Percentiles rank a stretch among this genome's conserved stretches.
These are phyloP conservation scores for Penicillium goetzii DNA, from an alignment of 495 filamentous ascomycete species.

Conservation along the genomic window DNA sequence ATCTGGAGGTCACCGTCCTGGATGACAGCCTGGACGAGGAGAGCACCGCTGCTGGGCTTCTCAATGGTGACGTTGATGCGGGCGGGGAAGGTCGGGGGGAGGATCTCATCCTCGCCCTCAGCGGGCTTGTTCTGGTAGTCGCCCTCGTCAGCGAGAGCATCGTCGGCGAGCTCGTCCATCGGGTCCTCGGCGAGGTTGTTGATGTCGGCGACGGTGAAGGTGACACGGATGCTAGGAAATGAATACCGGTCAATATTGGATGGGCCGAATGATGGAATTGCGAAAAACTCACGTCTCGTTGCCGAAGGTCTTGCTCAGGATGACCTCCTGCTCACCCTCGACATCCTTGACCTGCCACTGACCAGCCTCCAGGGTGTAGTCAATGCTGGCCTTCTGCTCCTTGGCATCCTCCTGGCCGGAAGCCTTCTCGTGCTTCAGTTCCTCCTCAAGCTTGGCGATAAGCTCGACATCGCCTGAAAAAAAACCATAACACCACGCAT, in stretches of 20 bases:
- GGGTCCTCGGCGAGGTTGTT: conserved; percentile 67
- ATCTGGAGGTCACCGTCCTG: conserved; percentile 87
- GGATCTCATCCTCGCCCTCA: conserved; percentile 59
- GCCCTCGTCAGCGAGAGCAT: conserved; percentile 53
- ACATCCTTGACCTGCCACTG: conserved; percentile 71
- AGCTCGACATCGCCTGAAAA: conserved; percentile 51
- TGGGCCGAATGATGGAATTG: background rate
- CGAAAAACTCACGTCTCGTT: conserved; percentile 71
- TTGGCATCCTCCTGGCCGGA: conserved; percentile 44
- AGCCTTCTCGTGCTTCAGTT: conserved; percentile 52
- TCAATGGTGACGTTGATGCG: conserved; percentile 85
- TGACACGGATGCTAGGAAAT: conserved; percentile 73
- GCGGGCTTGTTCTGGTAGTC: conserved; percentile 57
- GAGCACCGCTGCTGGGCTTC: conserved; percentile 78
- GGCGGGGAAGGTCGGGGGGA: conserved; percentile 70
- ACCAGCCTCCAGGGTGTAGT: conserved; percentile 77
- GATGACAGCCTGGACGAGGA: conserved; percentile 83
- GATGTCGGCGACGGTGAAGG: conserved; percentile 92
- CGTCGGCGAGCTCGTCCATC: conserved; percentile 51
- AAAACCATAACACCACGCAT: conserved; percentile 18
- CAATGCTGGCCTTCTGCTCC: conserved; percentile 70
- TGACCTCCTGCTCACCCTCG: conserved; percentile 83
- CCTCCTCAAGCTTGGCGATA: conserved; percentile 52
- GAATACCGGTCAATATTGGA: conserved; percentile 16
- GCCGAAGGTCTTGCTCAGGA: conserved; percentile 78